Evolutionary conservation across 331 rosid genomes (phyloP), one percentile per base, ranked within the genome.

Genomic region (Malus hybrid): DNA sequence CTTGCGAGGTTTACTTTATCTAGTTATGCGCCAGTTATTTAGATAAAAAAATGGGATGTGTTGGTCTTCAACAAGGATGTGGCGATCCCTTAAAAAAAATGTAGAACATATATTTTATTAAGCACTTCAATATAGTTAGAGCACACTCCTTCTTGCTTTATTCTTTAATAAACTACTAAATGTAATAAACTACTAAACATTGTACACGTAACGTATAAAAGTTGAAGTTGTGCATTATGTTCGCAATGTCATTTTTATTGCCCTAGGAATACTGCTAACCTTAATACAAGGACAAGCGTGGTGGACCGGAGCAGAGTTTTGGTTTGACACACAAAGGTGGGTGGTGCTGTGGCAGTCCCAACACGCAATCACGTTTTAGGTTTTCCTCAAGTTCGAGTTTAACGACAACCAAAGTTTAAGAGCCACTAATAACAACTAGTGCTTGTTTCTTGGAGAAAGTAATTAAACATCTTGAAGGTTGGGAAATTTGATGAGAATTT

Each of bases 291-390:
- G 32, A 22, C 24, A 65, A 15, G 16, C 52, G 24, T 29, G 0
- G 59, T 57, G 74, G 79, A 80, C 66, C 29, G 24, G 59, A 64
- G 2, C 13, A 13, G 82, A 69, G 72, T 73, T 65, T 46, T 50
- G 59, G 81, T 76, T 79, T 76, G 79, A 76, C 82, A 82, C 74
- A 78, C 80, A 64, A 62, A 13, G 7, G 76, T 7, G n/a, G 50
- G 27, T 2, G 55, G 39, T 19, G 48, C 31, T 65, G 74, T 70
- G 76, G 54, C 61, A 71, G 82, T 85, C 77, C 83, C 87, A 77
- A 80, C 87, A 85, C 89, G 83, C 77, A 85, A 85, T 65, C 81
- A 55, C 59, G 75, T 67, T 80, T 57, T 60, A 64, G 65, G 80
- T 52, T 67, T 31, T 72, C 70, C 34, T 57, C 57, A 62, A 15